phyloP scores from a whole-genome alignment of 2,329 filamentous ascomycete species.

The Venturia pyrina region DNA sequence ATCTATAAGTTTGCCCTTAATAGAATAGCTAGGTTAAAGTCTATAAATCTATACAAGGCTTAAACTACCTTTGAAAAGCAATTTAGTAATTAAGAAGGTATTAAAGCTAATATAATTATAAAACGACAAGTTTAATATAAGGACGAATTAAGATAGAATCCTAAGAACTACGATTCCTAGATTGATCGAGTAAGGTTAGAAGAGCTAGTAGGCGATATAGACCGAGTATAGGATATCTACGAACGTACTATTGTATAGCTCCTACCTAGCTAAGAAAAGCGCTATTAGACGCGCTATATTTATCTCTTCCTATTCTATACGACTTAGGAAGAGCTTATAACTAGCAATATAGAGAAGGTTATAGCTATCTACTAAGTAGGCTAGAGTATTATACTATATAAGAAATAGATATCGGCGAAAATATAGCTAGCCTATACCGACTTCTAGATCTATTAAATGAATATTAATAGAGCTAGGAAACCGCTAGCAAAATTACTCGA shows the following conservation, averaged over 20 bases:
- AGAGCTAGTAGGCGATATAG: conserved; percentile 71
- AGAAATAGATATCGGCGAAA: conserved; percentile 95
- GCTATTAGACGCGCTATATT: conserved; percentile 94
- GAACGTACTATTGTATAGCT: conserved; percentile 93
- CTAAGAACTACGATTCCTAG: conserved; percentile 96
- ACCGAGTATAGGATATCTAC: conserved; percentile 84
- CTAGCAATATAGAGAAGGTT: conserved; percentile 66
- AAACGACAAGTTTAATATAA: conserved; percentile 91
- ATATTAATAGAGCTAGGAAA: conserved; percentile 73
- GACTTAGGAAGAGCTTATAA: conserved; percentile 84
- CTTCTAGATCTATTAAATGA: conserved; percentile 81
- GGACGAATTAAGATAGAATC: conserved; percentile 84
- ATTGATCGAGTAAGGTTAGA: conserved; percentile 90
- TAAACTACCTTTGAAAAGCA: conserved; percentile 99
- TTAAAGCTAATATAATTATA: too few relatives aligned
- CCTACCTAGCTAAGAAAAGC: conserved; percentile 89
- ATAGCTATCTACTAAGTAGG: conserved; percentile 87
- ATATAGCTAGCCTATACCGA: conserved; percentile 90
- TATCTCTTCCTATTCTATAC: conserved; percentile 98
- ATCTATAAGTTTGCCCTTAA: conserved; percentile 97
- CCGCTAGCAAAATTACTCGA: conserved; percentile 83
- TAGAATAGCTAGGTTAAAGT: conserved; percentile 78
- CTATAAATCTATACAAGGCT: conserved; percentile 74
- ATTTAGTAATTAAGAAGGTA: conserved; percentile 82
- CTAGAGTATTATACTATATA: conserved; percentile 80